These are phyloP conservation scores for Baeospora myosura DNA, from an alignment of 1,284 basidiomycete genomes.

Conservation along the genomic window DNA sequence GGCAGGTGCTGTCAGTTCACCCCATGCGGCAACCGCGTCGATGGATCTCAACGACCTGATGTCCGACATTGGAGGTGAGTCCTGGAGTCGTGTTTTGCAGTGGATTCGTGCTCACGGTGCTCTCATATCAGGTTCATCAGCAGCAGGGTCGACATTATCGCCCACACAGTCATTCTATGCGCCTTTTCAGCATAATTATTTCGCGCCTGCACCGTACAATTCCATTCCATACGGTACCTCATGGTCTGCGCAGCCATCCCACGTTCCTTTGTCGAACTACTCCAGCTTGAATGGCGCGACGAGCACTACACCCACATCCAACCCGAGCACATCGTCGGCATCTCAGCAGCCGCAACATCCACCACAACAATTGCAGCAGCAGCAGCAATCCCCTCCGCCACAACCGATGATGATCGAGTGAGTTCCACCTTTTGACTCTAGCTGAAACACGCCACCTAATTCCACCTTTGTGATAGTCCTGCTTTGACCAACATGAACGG, in stretches of 20 bases:
- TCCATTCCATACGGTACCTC: conserved; percentile 42
- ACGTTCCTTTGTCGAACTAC: conserved; percentile 63
- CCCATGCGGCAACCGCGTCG: conserved; percentile 16
- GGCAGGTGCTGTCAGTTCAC: conserved; percentile 18
- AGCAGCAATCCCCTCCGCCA: conserved; percentile 16
- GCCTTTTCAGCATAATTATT: conserved; percentile 30
- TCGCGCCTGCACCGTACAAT: conserved; percentile 43
- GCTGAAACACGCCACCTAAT: too few species aligned
- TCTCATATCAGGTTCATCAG: conserved; percentile 19
- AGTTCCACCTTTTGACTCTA: conserved; percentile 15
- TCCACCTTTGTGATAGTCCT: too few species aligned
- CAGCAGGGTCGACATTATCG: conserved; percentile 32
- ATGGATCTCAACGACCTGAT: conserved; percentile 35
- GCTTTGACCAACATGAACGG: conserved; percentile 43
- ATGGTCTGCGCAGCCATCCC: conserved; percentile 36
- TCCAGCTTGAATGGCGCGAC: conserved; percentile 72
- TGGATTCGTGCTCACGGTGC: not conserved
- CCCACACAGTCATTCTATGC: conserved; percentile 33
- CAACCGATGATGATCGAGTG: conserved; percentile 35
- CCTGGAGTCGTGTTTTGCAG: too few species aligned
- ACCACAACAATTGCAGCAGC: conserved; percentile 19
- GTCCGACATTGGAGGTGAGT: conserved; percentile 33
- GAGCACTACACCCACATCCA: too few species aligned
- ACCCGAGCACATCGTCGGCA: conserved; percentile 19
- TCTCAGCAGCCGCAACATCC: conserved; percentile 21